Conservation (phyloP, 2,329 filamentous ascomycete species). For the Aspergillus caelatus region DNA sequence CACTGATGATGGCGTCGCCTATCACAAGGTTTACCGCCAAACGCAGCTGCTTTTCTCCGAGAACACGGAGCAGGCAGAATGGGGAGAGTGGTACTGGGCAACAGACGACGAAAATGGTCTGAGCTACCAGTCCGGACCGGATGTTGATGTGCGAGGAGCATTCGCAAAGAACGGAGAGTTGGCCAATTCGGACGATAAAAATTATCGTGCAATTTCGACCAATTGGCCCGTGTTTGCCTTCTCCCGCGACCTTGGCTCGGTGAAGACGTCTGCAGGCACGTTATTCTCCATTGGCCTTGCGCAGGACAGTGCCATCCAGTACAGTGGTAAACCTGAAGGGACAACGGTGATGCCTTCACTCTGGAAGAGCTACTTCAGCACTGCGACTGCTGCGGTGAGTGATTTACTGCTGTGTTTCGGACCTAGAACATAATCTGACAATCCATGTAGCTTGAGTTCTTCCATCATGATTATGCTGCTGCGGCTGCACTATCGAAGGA, state of each 20-base stretch:
- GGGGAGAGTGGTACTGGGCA: conserved; percentile 59
- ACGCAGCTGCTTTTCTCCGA: conserved; percentile 53
- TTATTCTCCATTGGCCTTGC: conserved; percentile 55
- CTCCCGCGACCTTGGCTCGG: conserved; percentile 52
- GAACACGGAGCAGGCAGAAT: conserved; percentile 52
- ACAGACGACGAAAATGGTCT: conserved; percentile 46
- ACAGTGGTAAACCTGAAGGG: conserved; percentile 44
- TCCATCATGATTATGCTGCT: conserved; percentile 51
- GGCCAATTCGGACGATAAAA: conserved; percentile 49
- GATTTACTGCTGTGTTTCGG: too few species aligned
- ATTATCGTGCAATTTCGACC: conserved; percentile 53
- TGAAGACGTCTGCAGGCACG: conserved; percentile 41
- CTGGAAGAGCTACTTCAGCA: conserved; percentile 53
- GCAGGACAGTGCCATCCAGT: conserved; percentile 55
- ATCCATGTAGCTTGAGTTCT: conserved; percentile 43
- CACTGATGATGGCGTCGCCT: conserved; percentile 57
- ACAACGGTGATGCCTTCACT: conserved; percentile 46
- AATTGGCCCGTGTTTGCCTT: conserved; percentile 59
- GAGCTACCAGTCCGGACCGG: conserved; percentile 52
- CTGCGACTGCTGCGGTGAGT: conserved; percentile 42
- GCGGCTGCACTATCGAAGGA: conserved; percentile 36
- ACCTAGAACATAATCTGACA: background rate
- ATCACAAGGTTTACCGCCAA: conserved; percentile 60
- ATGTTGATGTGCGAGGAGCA: conserved; percentile 49
- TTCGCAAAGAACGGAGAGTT: conserved; percentile 51